Evolutionary conservation across 2,329 filamentous ascomycete genomes (phyloP), one percentile per base, ranked within the genome.

Genomic region (Metarhizium sp.): DNA sequence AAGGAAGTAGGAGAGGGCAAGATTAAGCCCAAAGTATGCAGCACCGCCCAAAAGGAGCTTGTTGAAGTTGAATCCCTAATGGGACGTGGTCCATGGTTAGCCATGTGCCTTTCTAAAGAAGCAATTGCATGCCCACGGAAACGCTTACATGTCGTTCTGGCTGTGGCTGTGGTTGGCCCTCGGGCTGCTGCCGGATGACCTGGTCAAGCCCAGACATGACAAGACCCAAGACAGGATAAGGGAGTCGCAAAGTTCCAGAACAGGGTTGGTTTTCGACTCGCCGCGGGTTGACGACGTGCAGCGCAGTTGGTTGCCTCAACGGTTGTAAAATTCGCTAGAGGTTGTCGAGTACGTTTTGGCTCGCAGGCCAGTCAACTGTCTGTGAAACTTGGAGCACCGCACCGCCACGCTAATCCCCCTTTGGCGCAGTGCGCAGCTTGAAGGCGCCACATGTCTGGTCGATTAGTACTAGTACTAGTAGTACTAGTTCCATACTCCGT

Each of bases 21-120:
- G 69, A 65, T 86, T 84, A 68, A 85, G 74, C 54, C 76, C 81
- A 59, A 84, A 73, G 67, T 81, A 85, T 64, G 83, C 71, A 57
- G 75, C 73, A 34, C 77, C 73, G 51, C 80, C 79, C 57, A 83
- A 70, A 42, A 77, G 63, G 36, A 83, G 69, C 60, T 77, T 79
- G 57, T 65, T 71, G 54, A 76, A 66, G 59, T 56, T 67, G 56
- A 79, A 63, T 34, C 66, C 66, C 69, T 72, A 42, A n/a, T 16
- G 18, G 20, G 8, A 32, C 13, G 25, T 18, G 30, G 42, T 13
- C 7, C 18, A 7, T 11, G 40, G 38, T 52, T 42, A 53, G 49
- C 14, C 18, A 48, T 6, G 3, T 14, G 6, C 42, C 13, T 42
- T 16, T 11, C 32, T 2, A 38, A 20, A 34, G 38, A 34, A 56